These are phyloP conservation scores for Cutaneotrichosporon sp. DNA, from an alignment of 1,284 basidiomycete genomes.

Conservation along the genomic window DNA sequence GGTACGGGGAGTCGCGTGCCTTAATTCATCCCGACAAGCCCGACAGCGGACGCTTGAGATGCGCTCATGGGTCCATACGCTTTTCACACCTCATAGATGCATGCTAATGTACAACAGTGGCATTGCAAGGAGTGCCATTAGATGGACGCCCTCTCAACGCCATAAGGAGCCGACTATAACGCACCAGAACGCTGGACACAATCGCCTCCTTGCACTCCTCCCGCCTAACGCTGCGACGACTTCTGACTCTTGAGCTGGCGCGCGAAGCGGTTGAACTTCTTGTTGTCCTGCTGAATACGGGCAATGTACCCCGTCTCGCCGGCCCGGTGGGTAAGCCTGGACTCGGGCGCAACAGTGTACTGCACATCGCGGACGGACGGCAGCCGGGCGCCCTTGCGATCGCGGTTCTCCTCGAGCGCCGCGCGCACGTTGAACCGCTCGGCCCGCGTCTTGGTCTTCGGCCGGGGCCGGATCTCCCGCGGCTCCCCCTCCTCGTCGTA, in stretches of 20 bases:
- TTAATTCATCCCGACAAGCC: too few relatives aligned
- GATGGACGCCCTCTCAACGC: too few relatives aligned
- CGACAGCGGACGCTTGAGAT: too few relatives aligned
- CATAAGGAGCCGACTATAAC: neutral
- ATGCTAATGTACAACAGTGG: conserved; percentile 13
- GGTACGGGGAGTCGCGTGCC: too few relatives aligned
- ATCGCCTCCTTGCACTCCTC: neutral
- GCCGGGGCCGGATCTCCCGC: conserved; percentile 4
- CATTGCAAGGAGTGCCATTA: too few relatives aligned
- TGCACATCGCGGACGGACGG: conserved; percentile 36
- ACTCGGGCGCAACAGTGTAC: conserved; percentile 42
- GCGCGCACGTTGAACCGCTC: conserved; percentile 35
- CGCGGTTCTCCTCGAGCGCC: conserved; percentile 36
- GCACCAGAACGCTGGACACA: neutral
- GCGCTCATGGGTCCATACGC: neutral
- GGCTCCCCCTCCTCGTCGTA: conserved; percentile 16
- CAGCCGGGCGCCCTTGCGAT: conserved; percentile 37
- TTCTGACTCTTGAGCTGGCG: conserved; percentile 32
- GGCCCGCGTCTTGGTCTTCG: conserved; percentile 16
- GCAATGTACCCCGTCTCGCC: conserved; percentile 38
- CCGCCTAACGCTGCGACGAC: neutral
- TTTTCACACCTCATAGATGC: neutral
- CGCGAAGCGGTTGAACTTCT: conserved; percentile 45
- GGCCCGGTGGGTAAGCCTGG: conserved; percentile 28
- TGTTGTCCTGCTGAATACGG: conserved; percentile 42